phyloP scores from a whole-genome alignment of 371 early-diverging fungal genomes.

The Capniomyces stellatus region DNA sequence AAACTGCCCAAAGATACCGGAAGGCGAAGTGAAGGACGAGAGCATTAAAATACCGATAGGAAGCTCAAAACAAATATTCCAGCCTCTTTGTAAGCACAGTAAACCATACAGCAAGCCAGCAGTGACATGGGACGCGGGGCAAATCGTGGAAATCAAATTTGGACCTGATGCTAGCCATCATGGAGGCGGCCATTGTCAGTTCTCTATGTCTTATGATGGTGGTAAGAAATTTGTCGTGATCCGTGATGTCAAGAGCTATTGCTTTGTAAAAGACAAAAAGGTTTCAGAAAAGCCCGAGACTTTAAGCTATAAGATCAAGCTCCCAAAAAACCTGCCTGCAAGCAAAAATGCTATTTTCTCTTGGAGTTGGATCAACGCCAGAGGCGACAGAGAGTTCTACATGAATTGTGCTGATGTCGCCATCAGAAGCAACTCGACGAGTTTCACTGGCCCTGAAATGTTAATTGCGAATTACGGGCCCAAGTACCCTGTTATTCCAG shows the following conservation, averaged over 20 bases:
- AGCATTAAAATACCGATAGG: conserved; percentile 20
- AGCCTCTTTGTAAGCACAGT: conserved; percentile 16
- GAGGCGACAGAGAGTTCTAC: conserved; percentile 35
- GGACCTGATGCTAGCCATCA: conserved; percentile 5
- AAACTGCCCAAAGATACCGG: conserved; percentile 15
- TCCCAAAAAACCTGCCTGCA: conserved; percentile 34
- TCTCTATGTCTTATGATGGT: conserved; percentile 38
- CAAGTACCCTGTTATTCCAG: conserved; percentile 3
- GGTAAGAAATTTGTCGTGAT: conserved; percentile 38
- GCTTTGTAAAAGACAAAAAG: conserved; percentile 13
- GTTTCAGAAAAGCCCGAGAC: not conserved
- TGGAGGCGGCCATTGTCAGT: no score
- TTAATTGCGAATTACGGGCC: conserved; percentile 24
- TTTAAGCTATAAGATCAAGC: conserved; percentile 10
- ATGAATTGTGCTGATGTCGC: conserved; percentile 26
- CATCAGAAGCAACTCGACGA: conserved; percentile 16
- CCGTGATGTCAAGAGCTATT: conserved; percentile 28
- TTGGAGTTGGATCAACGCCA: conserved; percentile 42
- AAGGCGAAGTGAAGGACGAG: conserved; percentile 16
- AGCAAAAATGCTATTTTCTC: conserved; percentile 27
- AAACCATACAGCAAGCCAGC: conserved; percentile 13
- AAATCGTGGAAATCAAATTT: conserved; percentile 13
- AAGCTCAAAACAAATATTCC: conserved; percentile 2
- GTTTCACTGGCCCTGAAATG: conserved; percentile 24
- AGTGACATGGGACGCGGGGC: conserved; percentile 12